Base-by-base conservation (phyloP, 352 stramenopile genomes). In the Plasmopara viticola region DNA sequence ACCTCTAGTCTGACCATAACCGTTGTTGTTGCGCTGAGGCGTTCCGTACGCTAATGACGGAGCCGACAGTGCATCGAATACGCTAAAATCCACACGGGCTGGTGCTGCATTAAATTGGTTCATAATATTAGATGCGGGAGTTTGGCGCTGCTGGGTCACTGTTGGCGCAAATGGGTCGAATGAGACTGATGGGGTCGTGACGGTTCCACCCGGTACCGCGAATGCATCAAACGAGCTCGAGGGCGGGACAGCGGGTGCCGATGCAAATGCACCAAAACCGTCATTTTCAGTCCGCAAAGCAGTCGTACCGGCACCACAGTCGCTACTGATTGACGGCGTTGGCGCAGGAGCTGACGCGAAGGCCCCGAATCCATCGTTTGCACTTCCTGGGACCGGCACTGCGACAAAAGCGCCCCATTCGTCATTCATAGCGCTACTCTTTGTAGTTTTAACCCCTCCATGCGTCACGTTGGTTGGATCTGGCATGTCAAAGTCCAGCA, bases 401-500 rank as follows among this genome's bases (percentile, higher is more conserved):
- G 56, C 64, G 31, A 48, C 55, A 58, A 74, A 72, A 31, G 62
- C 53, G 1, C 66, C 66, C 66, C 66, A 74, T n/a, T 51, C 66
- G 12, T 64, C 56, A 44, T 37, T 33, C 54, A 33, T 20, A 44
- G 49, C 44, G 10, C 41, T 51, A 6, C 17, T 51, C 10, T 28
- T 48, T 47, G 84, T 84, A 7, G 73, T 76, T 20, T 84, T 67
- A 51, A 84, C 84, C 4, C 46, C 48, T 17, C 51, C 34, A 4
- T 45, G 54, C 8, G 60, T 17, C 2, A 52, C 14, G 14, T 74
- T 64, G 18, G 62, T 54, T 7, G 63, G 43, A 20, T 66, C 14
- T 0, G 76, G 60, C n/a, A 64, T 48, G 25, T 68, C 59, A 60
- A 84, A 84, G 57, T 86, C 77, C 15, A 90, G 61, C 44, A 87